Conservation (phyloP, 2,329 filamentous ascomycete species). For the Akanthomyces muscarius region DNA sequence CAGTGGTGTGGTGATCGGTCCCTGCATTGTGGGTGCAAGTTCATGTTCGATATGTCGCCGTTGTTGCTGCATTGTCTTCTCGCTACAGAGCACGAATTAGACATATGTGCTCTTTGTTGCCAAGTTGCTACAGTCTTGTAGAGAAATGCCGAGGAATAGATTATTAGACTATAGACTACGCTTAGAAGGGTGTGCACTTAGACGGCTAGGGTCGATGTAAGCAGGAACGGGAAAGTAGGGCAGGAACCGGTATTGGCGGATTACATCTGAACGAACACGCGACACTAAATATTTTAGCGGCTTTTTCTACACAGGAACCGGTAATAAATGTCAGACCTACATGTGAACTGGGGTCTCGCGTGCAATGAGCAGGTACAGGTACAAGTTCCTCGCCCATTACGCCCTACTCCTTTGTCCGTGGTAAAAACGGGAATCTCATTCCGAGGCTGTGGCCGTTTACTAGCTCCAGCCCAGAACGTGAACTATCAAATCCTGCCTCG, state of each 20-base stretch:
- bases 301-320: too few species aligned
- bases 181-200: too few species aligned
- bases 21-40: constrained; percentile 29
- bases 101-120: not conserved
- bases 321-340: too few species aligned
- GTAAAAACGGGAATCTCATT: too few species aligned
- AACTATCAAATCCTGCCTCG: too few species aligned
- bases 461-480: too few species aligned
- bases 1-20: constrained; percentile 69
- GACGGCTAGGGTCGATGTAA: not conserved
- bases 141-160: not conserved
- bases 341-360: too few species aligned
- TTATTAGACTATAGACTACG: not conserved
- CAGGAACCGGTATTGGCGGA: not conserved
- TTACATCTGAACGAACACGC: not conserved
- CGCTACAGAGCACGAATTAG: not conserved
- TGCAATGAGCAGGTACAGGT: too few species aligned
- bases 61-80: not conserved
- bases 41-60: not conserved
- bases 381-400: too few species aligned
- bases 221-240: not conserved
- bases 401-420: too few species aligned
- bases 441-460: too few species aligned
- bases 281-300: not conserved
- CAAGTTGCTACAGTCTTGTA: not conserved